Evolutionary conservation across 139 green algal species (phyloP).

Genomic region (Mychonastes homosphaera): DNA sequence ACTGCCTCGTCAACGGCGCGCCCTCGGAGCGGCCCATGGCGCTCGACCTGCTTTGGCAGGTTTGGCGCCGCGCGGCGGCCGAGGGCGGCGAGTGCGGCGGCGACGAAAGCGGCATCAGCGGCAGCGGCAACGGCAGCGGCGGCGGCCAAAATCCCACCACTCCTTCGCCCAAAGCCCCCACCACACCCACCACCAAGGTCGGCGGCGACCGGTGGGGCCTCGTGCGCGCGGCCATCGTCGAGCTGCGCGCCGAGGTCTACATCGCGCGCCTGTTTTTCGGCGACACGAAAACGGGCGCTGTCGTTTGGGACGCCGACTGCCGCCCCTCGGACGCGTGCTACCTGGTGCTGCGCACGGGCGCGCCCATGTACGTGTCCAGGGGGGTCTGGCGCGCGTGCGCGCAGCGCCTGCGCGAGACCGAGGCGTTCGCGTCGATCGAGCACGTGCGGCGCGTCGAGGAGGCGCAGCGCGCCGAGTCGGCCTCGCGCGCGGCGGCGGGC

Average conservation of each 20-base stretch:
- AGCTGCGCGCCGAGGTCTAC: constrained; percentile 40
- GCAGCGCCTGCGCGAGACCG: constrained; percentile 12
- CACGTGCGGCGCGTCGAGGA: constrained; percentile 9
- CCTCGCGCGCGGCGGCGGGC: constrained; percentile 7
- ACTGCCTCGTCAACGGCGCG: constrained; percentile 18
- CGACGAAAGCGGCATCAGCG: no score
- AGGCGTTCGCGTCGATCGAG: constrained; percentile 5
- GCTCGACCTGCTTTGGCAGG: constrained; percentile 47
- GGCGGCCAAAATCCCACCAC: no score
- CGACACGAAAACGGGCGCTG: constrained; percentile 37
- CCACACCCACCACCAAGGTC: background rate
- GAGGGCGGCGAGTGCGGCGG: no score
- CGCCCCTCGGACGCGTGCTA: constrained; percentile 55
- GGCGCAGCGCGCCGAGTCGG: background rate
- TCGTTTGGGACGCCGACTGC: constrained; percentile 65
- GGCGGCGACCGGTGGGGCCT: no score
- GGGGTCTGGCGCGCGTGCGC: constrained; percentile 36
- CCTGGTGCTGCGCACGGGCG: constrained; percentile 34
- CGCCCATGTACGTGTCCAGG: constrained; percentile 39
- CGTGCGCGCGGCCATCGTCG: constrained; percentile 49
- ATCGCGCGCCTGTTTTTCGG: constrained; percentile 63
- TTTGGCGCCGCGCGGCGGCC: constrained; percentile 3
- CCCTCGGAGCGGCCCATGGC: constrained; percentile 20
- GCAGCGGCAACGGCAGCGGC: background rate
- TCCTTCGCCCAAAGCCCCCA: constrained; percentile 5